A percentile compares a stretch with the other conserved stretches of the same genome.
These are phyloP conservation scores for Dichotomocladium elegans DNA, from an alignment of 371 early-diverging fungal genomes.

Conservation along the genomic window DNA sequence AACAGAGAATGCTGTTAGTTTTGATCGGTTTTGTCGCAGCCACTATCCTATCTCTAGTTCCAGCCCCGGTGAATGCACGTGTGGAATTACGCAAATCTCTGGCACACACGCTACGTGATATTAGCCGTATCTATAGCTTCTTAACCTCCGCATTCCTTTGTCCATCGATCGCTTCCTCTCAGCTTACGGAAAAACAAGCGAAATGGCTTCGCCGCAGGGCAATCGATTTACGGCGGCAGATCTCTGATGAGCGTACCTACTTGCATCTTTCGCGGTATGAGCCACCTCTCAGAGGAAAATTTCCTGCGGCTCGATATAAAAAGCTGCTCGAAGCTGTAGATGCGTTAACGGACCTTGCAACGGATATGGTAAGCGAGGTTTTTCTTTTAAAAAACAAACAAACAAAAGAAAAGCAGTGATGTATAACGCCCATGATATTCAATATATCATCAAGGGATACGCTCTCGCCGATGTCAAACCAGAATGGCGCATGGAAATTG, in stretches of 20 bases:
- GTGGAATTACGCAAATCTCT: constrained; percentile 42
- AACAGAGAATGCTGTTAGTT: constrained; percentile 36
- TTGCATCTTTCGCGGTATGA: constrained; percentile 29
- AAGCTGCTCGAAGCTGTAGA: constrained; percentile 31
- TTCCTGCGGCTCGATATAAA: constrained; percentile 24
- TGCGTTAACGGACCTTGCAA: constrained; percentile 35
- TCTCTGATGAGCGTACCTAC: constrained; percentile 28
- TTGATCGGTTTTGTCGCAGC: constrained; percentile 35
- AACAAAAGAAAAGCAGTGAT: neutral
- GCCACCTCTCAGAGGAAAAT: constrained; percentile 38
- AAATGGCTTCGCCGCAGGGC: constrained; percentile 28
- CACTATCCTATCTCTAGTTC: constrained; percentile 30
- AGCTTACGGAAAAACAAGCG: constrained; percentile 9
- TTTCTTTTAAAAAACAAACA: neutral
- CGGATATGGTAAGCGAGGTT: constrained; percentile 25
- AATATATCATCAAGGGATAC: constrained; percentile 16
- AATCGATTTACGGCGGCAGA: constrained; percentile 29
- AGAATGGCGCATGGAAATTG: constrained; percentile 11
- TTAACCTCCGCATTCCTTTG: constrained; percentile 12
- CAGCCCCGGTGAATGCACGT: constrained; percentile 32
- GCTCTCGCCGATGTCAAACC: neutral
- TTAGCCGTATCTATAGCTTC: constrained; percentile 34
- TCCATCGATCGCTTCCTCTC: neutral
- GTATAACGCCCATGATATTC: neutral
- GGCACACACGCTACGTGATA: constrained; percentile 34